Conservation (phyloP, 495 filamentous ascomycete genomes). For the Tuber microsphaerosporum region DNA sequence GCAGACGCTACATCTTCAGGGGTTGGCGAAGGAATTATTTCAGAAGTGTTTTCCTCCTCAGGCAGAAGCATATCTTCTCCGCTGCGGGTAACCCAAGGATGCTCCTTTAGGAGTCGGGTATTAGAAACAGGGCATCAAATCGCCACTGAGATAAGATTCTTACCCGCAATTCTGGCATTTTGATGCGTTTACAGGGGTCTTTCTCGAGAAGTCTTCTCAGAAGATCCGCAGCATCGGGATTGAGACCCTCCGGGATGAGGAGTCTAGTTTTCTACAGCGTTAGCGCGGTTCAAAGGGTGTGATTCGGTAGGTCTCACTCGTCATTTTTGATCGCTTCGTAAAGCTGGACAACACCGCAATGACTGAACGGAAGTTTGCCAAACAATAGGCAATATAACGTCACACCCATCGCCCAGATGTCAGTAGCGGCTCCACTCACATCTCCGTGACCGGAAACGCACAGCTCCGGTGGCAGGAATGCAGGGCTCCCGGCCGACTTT, state of each 20-base stretch:
- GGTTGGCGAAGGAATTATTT: slow-evolving; percentile 71
- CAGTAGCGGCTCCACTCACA: slow-evolving; percentile 79
- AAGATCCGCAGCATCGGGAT: slow-evolving; percentile 59
- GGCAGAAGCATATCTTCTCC: slow-evolving; percentile 75
- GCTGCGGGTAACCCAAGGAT: slow-evolving; percentile 85
- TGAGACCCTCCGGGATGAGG: slow-evolving; percentile 50
- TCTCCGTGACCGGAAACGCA: slow-evolving; percentile 84
- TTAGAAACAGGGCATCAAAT: slow-evolving; percentile 5
- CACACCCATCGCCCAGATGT: slow-evolving; percentile 98
- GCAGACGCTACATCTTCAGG: slow-evolving; percentile 82
- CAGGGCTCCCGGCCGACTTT: slow-evolving; percentile 90
- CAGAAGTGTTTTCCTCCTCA: slow-evolving; percentile 75
- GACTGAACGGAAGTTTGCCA: slow-evolving; percentile 76
- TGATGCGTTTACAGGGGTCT: slow-evolving; percentile 69
- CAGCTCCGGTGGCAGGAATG: slow-evolving; percentile 88
- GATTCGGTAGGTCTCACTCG: slow-evolving; percentile 29
- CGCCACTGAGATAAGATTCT: slow-evolving; percentile 35
- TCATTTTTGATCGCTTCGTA: slow-evolving; percentile 81
- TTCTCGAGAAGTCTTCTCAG: slow-evolving; percentile 66
- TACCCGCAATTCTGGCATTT: slow-evolving; percentile 73
- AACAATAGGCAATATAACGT: slow-evolving; percentile 89
- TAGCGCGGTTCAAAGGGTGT: slow-evolving; percentile 42
- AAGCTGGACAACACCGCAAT: slow-evolving; percentile 66
- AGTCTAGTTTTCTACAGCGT: slow-evolving; percentile 36
- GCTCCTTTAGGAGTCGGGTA: slow-evolving; percentile 53